Evolutionary conservation across 2,329 filamentous ascomycete genomes (phyloP), one percentile per base, ranked within the genome.

Genomic region (Penicillium occitanis): DNA sequence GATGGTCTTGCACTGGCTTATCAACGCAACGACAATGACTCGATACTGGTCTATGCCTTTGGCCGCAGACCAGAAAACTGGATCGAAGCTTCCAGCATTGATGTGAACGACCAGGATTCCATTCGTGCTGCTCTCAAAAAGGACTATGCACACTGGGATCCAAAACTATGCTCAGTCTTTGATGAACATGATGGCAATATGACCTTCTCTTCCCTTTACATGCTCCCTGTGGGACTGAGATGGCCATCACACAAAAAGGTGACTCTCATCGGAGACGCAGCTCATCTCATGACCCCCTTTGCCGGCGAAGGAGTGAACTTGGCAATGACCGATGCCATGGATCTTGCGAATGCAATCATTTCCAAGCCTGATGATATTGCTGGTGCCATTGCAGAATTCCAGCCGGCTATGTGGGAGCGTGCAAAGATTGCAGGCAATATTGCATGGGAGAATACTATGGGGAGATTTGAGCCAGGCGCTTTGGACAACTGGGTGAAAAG

Each of bases 241-340:
- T 74, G 72, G 71, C 61, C 71, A 19, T 65, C 72, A 60, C 65
- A 61, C 7, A 50, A 70, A 33, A 69, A 70, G n/a, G 61, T 71
- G 1, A 73, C 73, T 3, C 44, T 75, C 6, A 69, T 72, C 30
- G 73, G 73, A 4, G 71, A 75, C 57, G 70, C 74, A 19, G 71
- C 73, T 3, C 73, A 74, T 64, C 42, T 74, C 6, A 75, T 75
- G 73, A 69, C 68, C 2, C 72, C 71, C 2, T 76, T 75, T 67
- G 68, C 71, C 17, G 74, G 71, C 5, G 69, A 71, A 35, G 69
- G 70, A 10, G 70, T 73, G 8, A 75, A 74, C n/a, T 42, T 66
- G 3, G 67, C 67, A n/a, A 57, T 68, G 50, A 40, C 63, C 10
- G 67, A 68, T 51, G 61, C 50, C n/a, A 61, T 68, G 55, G 50